Evolutionary conservation across 148 eudicot species (phyloP).

Genomic region (Chenopodium berlandieri): DNA sequence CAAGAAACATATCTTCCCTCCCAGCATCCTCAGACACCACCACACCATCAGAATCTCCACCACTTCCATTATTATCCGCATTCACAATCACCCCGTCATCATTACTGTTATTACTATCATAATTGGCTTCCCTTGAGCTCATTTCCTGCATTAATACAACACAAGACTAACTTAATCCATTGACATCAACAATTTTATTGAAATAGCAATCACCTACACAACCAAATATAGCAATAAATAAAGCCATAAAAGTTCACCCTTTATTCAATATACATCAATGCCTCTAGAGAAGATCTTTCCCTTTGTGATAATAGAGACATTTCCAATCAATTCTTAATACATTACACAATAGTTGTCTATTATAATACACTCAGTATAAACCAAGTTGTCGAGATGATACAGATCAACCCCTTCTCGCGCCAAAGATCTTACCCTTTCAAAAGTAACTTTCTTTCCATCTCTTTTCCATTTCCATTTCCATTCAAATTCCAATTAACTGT

Average conservation of each 20-base stretch:
- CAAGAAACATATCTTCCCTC: conserved; percentile 88
- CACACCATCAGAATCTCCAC: conserved; percentile 53
- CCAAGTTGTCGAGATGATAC: not conserved
- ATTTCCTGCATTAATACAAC: conserved; percentile 35
- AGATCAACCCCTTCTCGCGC: not conserved
- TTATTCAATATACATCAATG: not conserved
- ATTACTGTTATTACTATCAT: conserved; percentile 35
- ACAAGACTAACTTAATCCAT: conserved; percentile 1
- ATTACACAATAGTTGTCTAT: not conserved
- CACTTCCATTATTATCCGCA: conserved; percentile 46
- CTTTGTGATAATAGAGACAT: not conserved
- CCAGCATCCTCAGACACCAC: conserved; percentile 72
- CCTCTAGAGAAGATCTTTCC: not conserved
- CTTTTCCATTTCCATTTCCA: no score
- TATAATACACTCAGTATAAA: not conserved
- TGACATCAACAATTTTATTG: not conserved
- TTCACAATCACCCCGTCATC: conserved; percentile 52
- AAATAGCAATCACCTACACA: not conserved
- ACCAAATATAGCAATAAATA: not conserved
- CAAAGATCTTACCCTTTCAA: not conserved
- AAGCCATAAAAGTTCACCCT: not conserved
- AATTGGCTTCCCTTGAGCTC: conserved; percentile 44
- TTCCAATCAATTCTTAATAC: not conserved
- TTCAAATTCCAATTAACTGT: no score
- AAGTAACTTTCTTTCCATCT: not conserved